phyloP scores from a whole-genome alignment of 2,329 filamentous ascomycete species.

The Akanthomyces lecanii region DNA sequence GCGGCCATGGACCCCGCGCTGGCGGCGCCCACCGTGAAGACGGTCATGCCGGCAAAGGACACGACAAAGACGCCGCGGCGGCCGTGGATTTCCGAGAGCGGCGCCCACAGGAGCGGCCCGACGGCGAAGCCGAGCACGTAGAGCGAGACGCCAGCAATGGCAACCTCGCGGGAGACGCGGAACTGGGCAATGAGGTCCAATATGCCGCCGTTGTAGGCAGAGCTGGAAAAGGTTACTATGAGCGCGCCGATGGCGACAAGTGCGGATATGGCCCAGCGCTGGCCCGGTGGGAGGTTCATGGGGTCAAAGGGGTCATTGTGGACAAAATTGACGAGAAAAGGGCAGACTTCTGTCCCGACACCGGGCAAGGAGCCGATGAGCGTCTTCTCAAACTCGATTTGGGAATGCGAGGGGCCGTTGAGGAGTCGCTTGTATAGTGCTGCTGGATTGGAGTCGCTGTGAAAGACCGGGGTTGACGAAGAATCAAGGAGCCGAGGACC shows the following conservation, averaged over 20 bases:
- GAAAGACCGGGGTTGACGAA: no score
- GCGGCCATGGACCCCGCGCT: slow-evolving; percentile 49
- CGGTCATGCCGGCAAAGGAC: slow-evolving; percentile 48
- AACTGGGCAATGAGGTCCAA: slow-evolving; percentile 66
- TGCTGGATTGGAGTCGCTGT: no score
- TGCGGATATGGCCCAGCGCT: background rate
- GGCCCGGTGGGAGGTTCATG: no score
- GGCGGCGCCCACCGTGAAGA: slow-evolving; percentile 50
- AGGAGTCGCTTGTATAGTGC: no score
- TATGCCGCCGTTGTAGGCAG: background rate
- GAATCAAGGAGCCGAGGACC: no score
- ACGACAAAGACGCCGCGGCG: slow-evolving; percentile 49
- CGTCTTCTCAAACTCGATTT: no score
- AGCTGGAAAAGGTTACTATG: background rate
- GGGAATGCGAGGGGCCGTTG: no score
- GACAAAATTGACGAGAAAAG: no score
- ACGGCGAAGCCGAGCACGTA: slow-evolving; percentile 55
- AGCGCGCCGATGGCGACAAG: background rate
- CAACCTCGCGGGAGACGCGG: slow-evolving; percentile 59
- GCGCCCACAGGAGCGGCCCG: slow-evolving; percentile 57
- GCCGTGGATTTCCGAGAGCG: slow-evolving; percentile 55
- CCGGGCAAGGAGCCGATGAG: no score
- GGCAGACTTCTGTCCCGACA: no score
- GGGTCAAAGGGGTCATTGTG: no score
- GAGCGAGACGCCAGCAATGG: slow-evolving; percentile 61